Conservation (phyloP, 192 early-diverging fungal genomes). For the Entomortierella beljakovae region DNA sequence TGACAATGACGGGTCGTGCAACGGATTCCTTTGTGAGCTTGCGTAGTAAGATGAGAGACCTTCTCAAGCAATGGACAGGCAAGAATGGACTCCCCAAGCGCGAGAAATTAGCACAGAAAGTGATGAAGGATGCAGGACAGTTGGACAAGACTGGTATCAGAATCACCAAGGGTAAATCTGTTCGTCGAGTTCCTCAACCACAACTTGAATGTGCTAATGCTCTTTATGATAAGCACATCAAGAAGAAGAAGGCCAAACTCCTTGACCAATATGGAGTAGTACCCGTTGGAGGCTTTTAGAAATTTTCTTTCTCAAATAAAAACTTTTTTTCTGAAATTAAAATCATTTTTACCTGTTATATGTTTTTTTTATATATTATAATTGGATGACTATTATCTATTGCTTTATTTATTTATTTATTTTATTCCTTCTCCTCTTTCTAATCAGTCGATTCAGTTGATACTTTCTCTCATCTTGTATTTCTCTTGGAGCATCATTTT, state of each 20-base stretch:
- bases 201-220: constrained; percentile 28
- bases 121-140: constrained; percentile 26
- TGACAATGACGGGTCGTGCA: constrained; percentile 51
- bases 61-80: constrained; percentile 49
- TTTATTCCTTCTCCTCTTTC: background rate
- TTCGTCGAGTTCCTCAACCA: constrained; percentile 1
- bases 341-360: no score
- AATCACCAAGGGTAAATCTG: constrained; percentile 3
- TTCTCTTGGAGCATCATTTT: constrained; percentile 30
- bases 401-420: background rate
- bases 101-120: constrained; percentile 24
- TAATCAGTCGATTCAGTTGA: background rate
- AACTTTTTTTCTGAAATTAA: no score
- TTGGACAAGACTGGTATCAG: constrained; percentile 17
- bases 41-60: constrained; percentile 31
- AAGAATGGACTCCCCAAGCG: constrained; percentile 9
- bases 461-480: constrained; percentile 13
- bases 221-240: constrained; percentile 37
- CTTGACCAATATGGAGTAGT: background rate
- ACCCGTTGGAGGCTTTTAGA: background rate
- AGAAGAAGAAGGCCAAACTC: constrained; percentile 20
- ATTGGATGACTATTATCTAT: background rate
- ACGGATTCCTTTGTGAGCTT: constrained; percentile 49
- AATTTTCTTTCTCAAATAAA: background rate
- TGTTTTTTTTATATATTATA: no score